Conservation (phyloP, 495 filamentous ascomycete species). For the Hypomontagnella monticulosa region DNA sequence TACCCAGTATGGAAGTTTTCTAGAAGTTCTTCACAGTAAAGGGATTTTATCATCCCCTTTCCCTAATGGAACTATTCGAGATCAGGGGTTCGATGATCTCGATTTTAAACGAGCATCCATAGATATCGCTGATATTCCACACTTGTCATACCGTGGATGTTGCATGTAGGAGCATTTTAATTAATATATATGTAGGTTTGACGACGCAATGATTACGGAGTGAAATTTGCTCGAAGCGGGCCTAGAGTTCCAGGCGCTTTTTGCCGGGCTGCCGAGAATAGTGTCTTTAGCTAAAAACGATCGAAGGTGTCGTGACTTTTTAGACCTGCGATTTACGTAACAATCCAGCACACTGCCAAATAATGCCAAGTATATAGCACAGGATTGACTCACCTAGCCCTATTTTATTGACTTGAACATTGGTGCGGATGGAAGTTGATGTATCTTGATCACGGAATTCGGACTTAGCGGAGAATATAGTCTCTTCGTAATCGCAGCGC, state of each 20-base stretch:
- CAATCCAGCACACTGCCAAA: neutral
- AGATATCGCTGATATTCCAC: neutral
- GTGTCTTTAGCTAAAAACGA: no score
- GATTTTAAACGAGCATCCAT: neutral
- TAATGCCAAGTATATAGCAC: neutral
- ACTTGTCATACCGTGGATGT: no score
- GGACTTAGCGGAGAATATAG: neutral
- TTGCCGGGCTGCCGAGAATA: no score
- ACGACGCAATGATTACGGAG: no score
- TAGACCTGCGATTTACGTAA: neutral
- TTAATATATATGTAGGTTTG: no score
- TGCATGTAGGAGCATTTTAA: no score
- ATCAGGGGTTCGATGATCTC: constrained; percentile 13
- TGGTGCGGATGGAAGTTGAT: neutral
- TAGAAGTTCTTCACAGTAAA: constrained; percentile 25
- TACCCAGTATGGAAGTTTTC: constrained; percentile 16
- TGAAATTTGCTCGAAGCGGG: no score
- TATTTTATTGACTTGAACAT: neutral
- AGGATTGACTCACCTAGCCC: neutral
- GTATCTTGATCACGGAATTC: no score
- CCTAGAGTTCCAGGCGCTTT: no score
- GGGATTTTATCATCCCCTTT: constrained; percentile 7
- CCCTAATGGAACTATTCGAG: neutral
- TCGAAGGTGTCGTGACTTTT: neutral
- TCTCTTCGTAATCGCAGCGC: neutral